phyloP scores from a whole-genome alignment of 2,329 filamentous ascomycete genomes.

The Aspergillus neotritici region DNA sequence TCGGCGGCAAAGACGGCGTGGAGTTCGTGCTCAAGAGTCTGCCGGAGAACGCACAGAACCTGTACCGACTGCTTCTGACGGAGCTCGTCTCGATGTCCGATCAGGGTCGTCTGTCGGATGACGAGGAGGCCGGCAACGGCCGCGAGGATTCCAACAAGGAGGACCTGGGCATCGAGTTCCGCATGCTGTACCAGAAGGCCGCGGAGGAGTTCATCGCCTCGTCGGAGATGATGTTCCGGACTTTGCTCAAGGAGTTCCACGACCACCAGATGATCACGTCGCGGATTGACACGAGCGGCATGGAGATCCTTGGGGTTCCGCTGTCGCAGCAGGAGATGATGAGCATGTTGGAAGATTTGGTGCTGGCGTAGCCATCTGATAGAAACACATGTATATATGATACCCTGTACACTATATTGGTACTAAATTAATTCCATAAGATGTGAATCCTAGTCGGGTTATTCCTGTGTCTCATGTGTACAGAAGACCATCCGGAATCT shows the following conservation, averaged over 20 bases:
- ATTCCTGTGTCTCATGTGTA: not conserved
- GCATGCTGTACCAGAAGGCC: constrained; percentile 88
- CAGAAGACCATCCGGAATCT: not conserved
- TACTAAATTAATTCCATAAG: not conserved
- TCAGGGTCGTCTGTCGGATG: constrained; percentile 45
- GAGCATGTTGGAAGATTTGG: constrained; percentile 72
- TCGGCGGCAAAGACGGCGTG: constrained; percentile 86
- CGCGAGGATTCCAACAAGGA: constrained; percentile 23
- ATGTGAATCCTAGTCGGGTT: not conserved
- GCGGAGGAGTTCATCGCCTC: constrained; percentile 96
- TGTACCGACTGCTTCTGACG: constrained; percentile 78
- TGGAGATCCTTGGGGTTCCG: constrained; percentile 77
- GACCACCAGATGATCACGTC: constrained; percentile 97
- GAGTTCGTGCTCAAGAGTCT: constrained; percentile 84
- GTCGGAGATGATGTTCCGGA: constrained; percentile 92
- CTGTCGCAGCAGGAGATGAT: constrained; percentile 86
- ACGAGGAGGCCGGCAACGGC: constrained; percentile 42
- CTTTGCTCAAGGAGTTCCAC: constrained; percentile 92
- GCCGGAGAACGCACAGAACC: constrained; percentile 81
- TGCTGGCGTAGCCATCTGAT: constrained; percentile 28
- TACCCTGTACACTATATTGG: constrained; percentile 25
- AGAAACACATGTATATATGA: constrained; percentile 24
- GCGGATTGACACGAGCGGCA: constrained; percentile 76
- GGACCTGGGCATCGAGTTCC: constrained; percentile 72
- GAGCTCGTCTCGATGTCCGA: constrained; percentile 71